phyloP scores from a whole-genome alignment of 176 grass and related monocot genomes.

The Microstegium vimineum region DNA sequence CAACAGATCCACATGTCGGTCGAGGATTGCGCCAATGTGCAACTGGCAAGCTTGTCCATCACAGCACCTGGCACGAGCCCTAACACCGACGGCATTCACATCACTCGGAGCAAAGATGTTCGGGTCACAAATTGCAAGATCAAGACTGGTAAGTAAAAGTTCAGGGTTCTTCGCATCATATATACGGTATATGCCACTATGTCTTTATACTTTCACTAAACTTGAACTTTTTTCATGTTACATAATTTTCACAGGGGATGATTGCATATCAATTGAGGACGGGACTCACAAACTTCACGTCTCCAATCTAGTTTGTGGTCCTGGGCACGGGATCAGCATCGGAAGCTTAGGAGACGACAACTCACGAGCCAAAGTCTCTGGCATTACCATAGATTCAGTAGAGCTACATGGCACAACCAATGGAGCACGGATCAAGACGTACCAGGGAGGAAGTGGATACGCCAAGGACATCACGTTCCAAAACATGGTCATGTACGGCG shows the following conservation, averaged over 20 bases:
- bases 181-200: neutral
- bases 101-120: conserved; percentile 20
- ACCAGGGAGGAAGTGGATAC: conserved; percentile 48
- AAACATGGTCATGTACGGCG: conserved; percentile 44
- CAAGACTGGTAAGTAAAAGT: neutral
- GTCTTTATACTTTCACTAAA: neutral
- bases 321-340: conserved; percentile 44
- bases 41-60: neutral
- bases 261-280: conserved; percentile 33
- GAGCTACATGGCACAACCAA: conserved; percentile 41
- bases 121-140: conserved; percentile 14
- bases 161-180: neutral
- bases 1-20: conserved; percentile 31
- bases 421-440: conserved; percentile 62
- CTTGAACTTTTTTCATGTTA: neutral
- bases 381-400: conserved; percentile 32
- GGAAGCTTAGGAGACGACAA: conserved; percentile 41
- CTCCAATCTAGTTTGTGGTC: conserved; percentile 21
- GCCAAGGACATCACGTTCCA: conserved; percentile 36
- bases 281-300: conserved; percentile 18
- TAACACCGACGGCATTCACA: conserved; percentile 42
- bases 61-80: conserved; percentile 9
- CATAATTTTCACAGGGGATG: neutral
- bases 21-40: neutral
- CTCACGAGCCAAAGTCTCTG: conserved; percentile 27